Evolutionary conservation across 2,329 filamentous ascomycete genomes (phyloP).

Genomic region (Fusarium nisikadoi): DNA sequence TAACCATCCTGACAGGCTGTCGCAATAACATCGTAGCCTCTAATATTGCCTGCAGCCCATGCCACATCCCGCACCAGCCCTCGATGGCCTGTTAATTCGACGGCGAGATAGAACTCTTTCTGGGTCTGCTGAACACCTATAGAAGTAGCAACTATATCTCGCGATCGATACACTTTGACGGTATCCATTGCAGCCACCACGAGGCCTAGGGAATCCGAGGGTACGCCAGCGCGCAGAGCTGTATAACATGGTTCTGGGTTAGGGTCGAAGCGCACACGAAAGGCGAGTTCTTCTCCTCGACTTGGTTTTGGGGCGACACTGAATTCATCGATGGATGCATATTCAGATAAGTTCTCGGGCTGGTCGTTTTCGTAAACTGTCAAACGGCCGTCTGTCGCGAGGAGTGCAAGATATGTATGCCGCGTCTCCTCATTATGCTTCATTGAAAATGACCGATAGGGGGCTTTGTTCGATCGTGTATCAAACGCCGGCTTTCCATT

Average conservation of each 20-base stretch:
- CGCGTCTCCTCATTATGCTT: constrained; percentile 81
- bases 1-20: constrained; percentile 93
- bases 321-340: constrained; percentile 79
- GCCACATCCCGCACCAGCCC: constrained; percentile 86
- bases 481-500: constrained; percentile 65
- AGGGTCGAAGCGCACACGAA: constrained; percentile 88
- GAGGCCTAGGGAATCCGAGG: constrained; percentile 80
- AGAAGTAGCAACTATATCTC: constrained; percentile 63
- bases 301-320: constrained; percentile 75
- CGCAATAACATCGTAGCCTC: constrained; percentile 89
- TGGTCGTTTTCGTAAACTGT: constrained; percentile 87
- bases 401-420: constrained; percentile 86
- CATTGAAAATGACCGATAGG: constrained; percentile 86
- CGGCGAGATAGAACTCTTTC: constrained; percentile 87
- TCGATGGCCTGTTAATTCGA: constrained; percentile 77
- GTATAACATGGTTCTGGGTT: constrained; percentile 84
- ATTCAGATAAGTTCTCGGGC: constrained; percentile 82
- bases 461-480: constrained; percentile 64
- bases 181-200: constrained; percentile 88
- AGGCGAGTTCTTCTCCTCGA: constrained; percentile 86
- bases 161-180: constrained; percentile 85
- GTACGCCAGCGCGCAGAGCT: constrained; percentile 82
- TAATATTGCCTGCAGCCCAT: constrained; percentile 91
- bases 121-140: constrained; percentile 65
- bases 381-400: constrained; percentile 83